These are phyloP conservation scores for Aspergillus tamarii DNA, from an alignment of 2,329 filamentous ascomycete species.

Conservation along the genomic window DNA sequence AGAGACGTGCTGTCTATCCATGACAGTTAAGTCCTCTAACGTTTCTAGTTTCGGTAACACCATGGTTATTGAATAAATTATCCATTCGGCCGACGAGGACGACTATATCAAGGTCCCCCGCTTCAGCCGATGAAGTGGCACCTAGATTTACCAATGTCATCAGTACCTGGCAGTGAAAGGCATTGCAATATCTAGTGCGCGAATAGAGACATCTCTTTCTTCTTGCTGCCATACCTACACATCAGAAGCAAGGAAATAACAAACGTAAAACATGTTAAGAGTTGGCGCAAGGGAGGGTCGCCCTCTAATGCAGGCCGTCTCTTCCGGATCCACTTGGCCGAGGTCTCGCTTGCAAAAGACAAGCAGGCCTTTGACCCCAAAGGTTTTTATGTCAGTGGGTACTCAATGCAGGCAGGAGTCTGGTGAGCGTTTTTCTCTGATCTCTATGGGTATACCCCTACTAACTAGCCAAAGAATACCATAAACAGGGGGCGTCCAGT, in stretches of 20 bases:
- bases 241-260: neutral
- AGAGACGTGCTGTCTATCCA: neutral
- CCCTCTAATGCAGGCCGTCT: neutral
- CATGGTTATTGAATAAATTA: neutral
- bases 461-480: neutral
- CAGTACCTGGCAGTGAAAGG: neutral
- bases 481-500: neutral
- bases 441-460: neutral
- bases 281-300: neutral
- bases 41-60: neutral
- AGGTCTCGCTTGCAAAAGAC: neutral
- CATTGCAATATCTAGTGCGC: neutral
- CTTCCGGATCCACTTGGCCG: neutral
- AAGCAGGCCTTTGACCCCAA: neutral
- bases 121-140: neutral
- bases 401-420: neutral
- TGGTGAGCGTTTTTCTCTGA: neutral
- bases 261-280: neutral
- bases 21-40: neutral
- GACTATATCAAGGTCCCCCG: neutral
- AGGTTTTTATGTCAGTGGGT: neutral
- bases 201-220: neutral
- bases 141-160: neutral
- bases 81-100: neutral
- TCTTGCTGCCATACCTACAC: neutral